Evolutionary conservation across 495 filamentous ascomycete genomes (phyloP), one percentile per base, ranked within the genome.

Genomic region (Talaromyces borbonicus): DNA sequence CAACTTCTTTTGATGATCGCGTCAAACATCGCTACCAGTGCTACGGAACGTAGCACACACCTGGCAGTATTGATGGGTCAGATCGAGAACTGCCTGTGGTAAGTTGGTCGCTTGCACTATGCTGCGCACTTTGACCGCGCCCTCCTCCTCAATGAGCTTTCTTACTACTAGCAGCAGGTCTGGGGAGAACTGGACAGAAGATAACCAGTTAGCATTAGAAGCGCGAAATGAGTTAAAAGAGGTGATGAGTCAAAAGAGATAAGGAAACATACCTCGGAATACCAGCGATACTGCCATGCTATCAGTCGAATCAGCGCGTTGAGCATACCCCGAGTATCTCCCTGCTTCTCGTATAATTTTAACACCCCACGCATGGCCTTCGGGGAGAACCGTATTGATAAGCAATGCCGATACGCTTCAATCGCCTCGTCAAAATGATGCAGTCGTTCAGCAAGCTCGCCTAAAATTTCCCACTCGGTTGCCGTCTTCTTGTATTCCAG

Each of bases 281-380:
- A 98, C 92, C 92, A 96, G 49, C 92, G 79, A 65, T 96, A 97
- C 68, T 98, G 90, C 92, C 92, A 98, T 4, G 90, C 85, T 26
- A 96, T 86, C 40, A 97, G 65, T 32, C 87, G 72, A 46, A 97
- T 96, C 43, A 95, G 70, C 8, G 83, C 79, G 30, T 79, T 81
- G 22, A 97, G 70, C 50, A 83, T 85, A 24, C 81, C 80, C 44
- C 86, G 67, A 7, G 84, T 84, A 57, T 84, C 85, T 26, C 80
- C 78, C 50, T 77, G 73, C 53, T 76, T 73, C 55, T 89, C 84
- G 53, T 88, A 85, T 36, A 83, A 71, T 54, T 78, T 79, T 52
- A 98, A 62, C 32, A 97, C 74, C 14, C 90, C 92, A 32, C 78
- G 78, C 67, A 95, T 80, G 2, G 90, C 89, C 57, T 90, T 90